Base-by-base conservation (phyloP, 179 eudicot species). In the Gypsophila paniculata region DNA sequence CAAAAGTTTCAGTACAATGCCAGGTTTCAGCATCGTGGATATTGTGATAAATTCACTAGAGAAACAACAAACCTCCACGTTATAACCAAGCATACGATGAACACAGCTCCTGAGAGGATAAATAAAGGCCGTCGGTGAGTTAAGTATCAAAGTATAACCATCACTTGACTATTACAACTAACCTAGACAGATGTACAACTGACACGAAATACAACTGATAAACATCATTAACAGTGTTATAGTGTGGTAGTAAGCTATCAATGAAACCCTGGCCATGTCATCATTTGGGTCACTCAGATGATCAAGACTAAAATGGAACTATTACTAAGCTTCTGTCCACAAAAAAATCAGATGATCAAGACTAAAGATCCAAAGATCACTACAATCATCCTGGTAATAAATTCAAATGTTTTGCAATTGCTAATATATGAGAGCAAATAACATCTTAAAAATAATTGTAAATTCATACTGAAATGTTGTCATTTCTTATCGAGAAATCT, bases 51-150 rank as follows among this genome's bases (percentile, higher is more conserved):
- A 25, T 57, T 72, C 59, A 59, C 17, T 64, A 68, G 58, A 59
- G 58, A 73, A 66, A 80, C 91, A 66, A 80, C 93, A 48, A 69
- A 95, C 99, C 99, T 95, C 85, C 93, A 92, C 68, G 99, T 90
- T 75, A 95, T 89, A 44, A 87, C 81, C 75, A 85, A 70, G 86
- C 98, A 92, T 73, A 95, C 96, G 69, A 87, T 34, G 78, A 90
- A 92, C 72, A 95, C 99, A 15, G 95, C 95, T 79, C 97, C 99
- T 94, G 99, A 81, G 17, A 21, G 61, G 78, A 58, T 42, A 38
- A 18, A 54, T 53, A 58, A 61, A 69, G 72, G 49, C 61, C 38
- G 69, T 66, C 22, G 58, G 17, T 34, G 14, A 48, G 34, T 74
- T 34, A 25, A 11, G 51, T 51, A 34, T 61, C 17, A 39, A 36